A percentile compares a stretch with the other conserved stretches of the same genome.
phyloP scores from a whole-genome alignment of 2,329 filamentous ascomycete genomes.

The Erysiphe pisi region DNA sequence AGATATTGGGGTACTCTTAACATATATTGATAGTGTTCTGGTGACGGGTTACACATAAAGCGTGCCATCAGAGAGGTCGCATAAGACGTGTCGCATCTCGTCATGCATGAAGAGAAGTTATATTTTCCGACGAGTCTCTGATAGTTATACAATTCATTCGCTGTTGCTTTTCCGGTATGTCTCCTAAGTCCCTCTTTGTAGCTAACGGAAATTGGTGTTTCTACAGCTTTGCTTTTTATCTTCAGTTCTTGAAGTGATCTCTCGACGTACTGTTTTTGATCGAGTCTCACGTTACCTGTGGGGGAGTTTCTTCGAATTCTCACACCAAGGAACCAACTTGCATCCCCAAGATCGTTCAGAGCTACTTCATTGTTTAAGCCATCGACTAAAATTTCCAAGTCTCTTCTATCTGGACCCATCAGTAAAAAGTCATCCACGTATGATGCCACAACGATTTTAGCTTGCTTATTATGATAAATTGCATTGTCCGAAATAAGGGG shows the following conservation, averaged over 20 bases:
- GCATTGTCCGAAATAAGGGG: neutral
- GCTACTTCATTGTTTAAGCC: neutral
- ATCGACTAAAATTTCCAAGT: neutral
- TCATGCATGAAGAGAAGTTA: slow-evolving; percentile 19
- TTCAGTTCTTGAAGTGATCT: neutral
- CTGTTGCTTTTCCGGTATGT: neutral
- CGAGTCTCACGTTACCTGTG: neutral
- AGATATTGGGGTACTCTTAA: neutral
- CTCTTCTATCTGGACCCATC: neutral
- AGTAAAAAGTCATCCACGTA: neutral
- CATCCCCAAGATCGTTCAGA: neutral
- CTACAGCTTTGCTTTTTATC: neutral
- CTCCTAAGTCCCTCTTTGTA: neutral
- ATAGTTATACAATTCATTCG: neutral
- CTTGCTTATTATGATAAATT: neutral
- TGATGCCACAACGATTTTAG: neutral
- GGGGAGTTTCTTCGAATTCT: neutral
- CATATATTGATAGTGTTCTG: neutral
- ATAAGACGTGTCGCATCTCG: neutral
- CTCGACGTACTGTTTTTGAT: slow-evolving; percentile 1
- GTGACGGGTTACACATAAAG: slow-evolving; percentile 14
- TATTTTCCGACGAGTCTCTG: slow-evolving; percentile 17
- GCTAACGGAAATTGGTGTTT: neutral
- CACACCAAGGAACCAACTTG: neutral
- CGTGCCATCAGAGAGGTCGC: neutral